Base-by-base conservation (phyloP, 495 filamentous ascomycete species). In the Daldinia concentrica region DNA sequence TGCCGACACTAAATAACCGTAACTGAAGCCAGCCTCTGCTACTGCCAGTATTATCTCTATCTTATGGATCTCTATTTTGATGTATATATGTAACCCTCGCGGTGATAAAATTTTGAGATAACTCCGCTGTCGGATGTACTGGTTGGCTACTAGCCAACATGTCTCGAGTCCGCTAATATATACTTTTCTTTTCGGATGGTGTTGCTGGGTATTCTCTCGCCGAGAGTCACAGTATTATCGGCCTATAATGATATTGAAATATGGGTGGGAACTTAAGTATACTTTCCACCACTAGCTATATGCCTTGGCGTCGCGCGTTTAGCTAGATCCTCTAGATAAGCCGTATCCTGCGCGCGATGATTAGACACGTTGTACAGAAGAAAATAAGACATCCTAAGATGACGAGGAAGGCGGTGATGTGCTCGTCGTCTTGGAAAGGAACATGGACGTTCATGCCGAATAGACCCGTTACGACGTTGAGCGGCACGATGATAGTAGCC, bases 401-500 rank as follows among this genome's bases (percentile, higher is more conserved):
- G 8, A 87, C 87, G 79, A 93, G 95, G 81, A 94, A 99, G 82
- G 94, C 92, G 14, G 75, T 82, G 15, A 94, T 79, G 29, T 85
- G 86, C 0, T 79, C 78, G 0, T 68, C 64, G 11, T 89, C 74
- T 66, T 78, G 77, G 30, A 89, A 97, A 2, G 95, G 95, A 2
- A 98, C 91, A 26, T 77, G 64, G 7, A 99, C 94, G 80, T 99
- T 99, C 95, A 99, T 99, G 14, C 95, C 95, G 78, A 98, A 99
- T 59, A 99, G 83, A 83, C 95, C 95, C 24, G 91, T 94, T 66
- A 99, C 91, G 63, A 99, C 82, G 79, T 99, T 99, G 78, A 99
- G 88, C n/a, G 95, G 95, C 22, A 99, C 93, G 37, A 99, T 87
- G 71, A 99, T 92, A 15, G 95, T 97, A 6, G 93, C 95, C 66